phyloP scores from a whole-genome alignment of 2,329 filamentous ascomycete species.

The Cercospora brassicicola region DNA sequence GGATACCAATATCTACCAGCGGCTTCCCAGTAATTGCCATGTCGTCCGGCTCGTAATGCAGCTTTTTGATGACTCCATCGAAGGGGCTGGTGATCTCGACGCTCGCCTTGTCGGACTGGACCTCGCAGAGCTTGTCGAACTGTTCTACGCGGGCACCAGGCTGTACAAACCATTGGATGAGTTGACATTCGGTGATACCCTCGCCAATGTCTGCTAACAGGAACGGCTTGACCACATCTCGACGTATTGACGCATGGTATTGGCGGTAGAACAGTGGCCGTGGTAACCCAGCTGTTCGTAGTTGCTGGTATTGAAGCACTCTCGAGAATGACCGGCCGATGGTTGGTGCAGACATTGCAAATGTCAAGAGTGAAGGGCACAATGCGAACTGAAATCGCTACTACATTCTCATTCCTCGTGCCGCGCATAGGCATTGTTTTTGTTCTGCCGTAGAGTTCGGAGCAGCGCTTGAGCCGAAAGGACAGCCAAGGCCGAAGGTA shows the following conservation, averaged over 20 bases:
- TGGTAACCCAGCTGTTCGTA: conserved; percentile 14
- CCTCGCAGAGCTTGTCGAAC: conserved; percentile 96
- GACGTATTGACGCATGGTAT: conserved; percentile 34
- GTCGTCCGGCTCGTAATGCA: conserved; percentile 93
- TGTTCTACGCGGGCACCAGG: conserved; percentile 94
- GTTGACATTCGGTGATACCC: conserved; percentile 96
- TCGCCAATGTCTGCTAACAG: conserved; percentile 83
- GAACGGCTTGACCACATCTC: conserved; percentile 69
- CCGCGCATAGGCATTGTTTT: conserved; percentile 4
- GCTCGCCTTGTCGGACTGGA: conserved; percentile 90
- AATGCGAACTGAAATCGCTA: background rate
- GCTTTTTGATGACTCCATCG: conserved; percentile 90
- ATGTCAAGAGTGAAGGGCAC: background rate
- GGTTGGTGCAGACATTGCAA: conserved; percentile 4
- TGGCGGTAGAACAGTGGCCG: conserved; percentile 28
- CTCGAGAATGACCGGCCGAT: conserved; percentile 11
- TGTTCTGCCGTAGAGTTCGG: conserved; percentile 1
- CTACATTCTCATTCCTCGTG: conserved; percentile 2
- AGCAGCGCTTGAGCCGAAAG: conserved; percentile 2
- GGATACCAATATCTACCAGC: conserved; percentile 91
- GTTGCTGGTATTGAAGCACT: conserved; percentile 16
- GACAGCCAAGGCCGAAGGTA: conserved; percentile 6
- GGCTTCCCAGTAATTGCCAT: conserved; percentile 93
- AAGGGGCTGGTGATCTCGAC: conserved; percentile 89
- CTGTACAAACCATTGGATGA: conserved; percentile 99